Evolutionary conservation across 768 basidiomycete genomes (phyloP).

Genomic region (Trametes cubensis): DNA sequence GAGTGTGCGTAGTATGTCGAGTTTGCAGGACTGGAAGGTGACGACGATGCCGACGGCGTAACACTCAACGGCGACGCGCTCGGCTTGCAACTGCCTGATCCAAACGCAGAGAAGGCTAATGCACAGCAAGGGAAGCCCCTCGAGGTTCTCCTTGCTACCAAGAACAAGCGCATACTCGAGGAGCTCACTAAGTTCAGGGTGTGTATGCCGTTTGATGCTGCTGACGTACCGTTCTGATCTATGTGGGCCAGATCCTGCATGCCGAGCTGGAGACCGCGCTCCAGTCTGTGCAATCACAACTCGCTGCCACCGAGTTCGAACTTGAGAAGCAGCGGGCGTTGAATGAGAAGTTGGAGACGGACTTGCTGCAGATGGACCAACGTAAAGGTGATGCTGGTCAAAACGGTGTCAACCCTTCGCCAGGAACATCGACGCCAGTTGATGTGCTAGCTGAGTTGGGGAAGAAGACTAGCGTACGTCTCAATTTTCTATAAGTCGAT

Average conservation of each 20-base stretch:
- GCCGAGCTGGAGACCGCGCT: constrained; percentile 78
- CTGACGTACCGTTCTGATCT: background rate
- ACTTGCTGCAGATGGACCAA: constrained; percentile 80
- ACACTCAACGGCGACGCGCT: constrained; percentile 44
- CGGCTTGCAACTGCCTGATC: constrained; percentile 79
- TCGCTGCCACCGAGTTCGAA: constrained; percentile 62
- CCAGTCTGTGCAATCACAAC: constrained; percentile 55
- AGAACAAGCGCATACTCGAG: constrained; percentile 91
- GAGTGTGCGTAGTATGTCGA: constrained; percentile 79
- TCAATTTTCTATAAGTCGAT: background rate
- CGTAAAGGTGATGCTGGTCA: constrained; percentile 45
- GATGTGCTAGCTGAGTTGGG: constrained; percentile 79
- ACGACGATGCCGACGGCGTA: constrained; percentile 50
- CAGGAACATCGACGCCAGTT: constrained; percentile 35
- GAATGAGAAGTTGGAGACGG: constrained; percentile 91
- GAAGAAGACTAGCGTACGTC: constrained; percentile 48
- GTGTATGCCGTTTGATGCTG: constrained; percentile 24
- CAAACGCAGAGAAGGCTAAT: constrained; percentile 85
- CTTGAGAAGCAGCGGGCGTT: constrained; percentile 76
- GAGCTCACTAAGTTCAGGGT: constrained; percentile 92
- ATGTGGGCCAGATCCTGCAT: constrained; percentile 66
- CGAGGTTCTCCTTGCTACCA: constrained; percentile 87
- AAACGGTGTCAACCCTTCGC: constrained; percentile 26
- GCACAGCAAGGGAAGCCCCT: constrained; percentile 78
- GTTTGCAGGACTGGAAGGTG: constrained; percentile 86